Base-by-base conservation (phyloP, 2,329 filamentous ascomycete species). In the Aspergillus amoenus region DNA sequence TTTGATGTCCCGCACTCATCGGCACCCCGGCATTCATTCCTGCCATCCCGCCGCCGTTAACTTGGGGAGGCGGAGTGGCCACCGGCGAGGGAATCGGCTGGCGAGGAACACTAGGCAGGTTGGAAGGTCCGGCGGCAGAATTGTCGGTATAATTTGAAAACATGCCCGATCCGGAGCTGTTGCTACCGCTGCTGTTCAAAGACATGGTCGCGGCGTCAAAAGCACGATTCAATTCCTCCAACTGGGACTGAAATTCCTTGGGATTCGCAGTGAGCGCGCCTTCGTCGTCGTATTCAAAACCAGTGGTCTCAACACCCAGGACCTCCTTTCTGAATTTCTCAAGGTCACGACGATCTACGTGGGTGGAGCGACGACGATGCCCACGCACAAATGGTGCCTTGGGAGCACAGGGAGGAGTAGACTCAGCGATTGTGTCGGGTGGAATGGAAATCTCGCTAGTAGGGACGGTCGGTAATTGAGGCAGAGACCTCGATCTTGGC, bases 1-100 rank as follows among this genome's bases (percentile, higher is more conserved):
- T 79, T 66, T 81, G 77, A 54, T 81, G 79, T 11, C 79, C 79
- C 8, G 79, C 79, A 58, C 77, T 78, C 71, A 78, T 74, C 1
- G 77, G 72, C 57, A 78, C 68, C 32, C 65, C 67, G 5, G 66
- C 65, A 52, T 70, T 73, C 67, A 76, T 73, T 8, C 69, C 74
- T 27, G 70, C 68, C 65, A 76, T 71, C 17, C 69, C 68, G 32
- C 64, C 67, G 18, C 72, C 74, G 52, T 75, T 74, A 45, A 68
- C 65, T 58, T 75, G 73, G 39, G 64, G 54, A 18, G 69, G 63
- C 17, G 67, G 49, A 50, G 71, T 69, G 22, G 70, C 60, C 46
- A 70, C 63, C 12, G 69, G 65, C n/a, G 73, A 68, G 27, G 71
- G 66, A 48, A 72, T 67, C n/a, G 68, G 62, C 57, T 68, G 72